A percentile compares a stretch with the other conserved stretches of the same genome.
phyloP scores from a whole-genome alignment of 1,284 basidiomycete genomes.

The Tilletia indica region DNA sequence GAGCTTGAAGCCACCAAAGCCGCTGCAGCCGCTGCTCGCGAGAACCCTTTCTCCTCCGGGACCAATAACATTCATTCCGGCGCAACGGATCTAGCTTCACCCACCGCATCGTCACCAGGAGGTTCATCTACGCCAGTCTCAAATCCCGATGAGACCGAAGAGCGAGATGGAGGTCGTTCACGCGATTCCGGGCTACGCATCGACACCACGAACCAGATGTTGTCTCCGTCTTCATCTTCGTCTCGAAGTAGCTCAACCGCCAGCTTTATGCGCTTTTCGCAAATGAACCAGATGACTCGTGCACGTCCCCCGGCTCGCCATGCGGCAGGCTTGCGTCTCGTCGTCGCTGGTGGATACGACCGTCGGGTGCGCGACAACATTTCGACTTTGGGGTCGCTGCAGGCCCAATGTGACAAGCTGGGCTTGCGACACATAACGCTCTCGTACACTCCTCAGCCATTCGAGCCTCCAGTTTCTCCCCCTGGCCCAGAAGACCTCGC shows the following conservation, averaged over 20 bases:
- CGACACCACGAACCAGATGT: background rate
- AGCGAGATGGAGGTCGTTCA: background rate
- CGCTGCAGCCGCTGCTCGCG: background rate
- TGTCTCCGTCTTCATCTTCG: background rate
- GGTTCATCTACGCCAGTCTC: background rate
- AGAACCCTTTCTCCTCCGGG: background rate
- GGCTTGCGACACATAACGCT: constrained; percentile 58
- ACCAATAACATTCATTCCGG: background rate
- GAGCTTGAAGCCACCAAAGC: constrained; percentile 13
- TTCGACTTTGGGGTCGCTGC: constrained; percentile 59
- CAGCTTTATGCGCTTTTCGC: constrained; percentile 11
- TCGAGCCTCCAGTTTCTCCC: constrained; percentile 49
- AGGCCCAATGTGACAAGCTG: constrained; percentile 34
- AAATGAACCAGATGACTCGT: constrained; percentile 2
- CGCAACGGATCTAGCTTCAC: background rate
- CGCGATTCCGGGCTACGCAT: background rate
- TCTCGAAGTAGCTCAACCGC: background rate
- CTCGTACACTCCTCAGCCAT: constrained; percentile 37
- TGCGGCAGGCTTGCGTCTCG: constrained; percentile 28
- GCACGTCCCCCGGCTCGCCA: background rate
- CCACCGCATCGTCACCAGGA: background rate
- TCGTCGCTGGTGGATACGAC: constrained; percentile 70
- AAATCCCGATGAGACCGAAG: background rate
- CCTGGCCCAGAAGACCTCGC: constrained; percentile 25
- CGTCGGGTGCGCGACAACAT: constrained; percentile 70